A percentile compares a stretch with the other conserved stretches of the same genome.
phyloP scores from a whole-genome alignment of 1,284 basidiomycete species.

The Stereum hirsutum region DNA sequence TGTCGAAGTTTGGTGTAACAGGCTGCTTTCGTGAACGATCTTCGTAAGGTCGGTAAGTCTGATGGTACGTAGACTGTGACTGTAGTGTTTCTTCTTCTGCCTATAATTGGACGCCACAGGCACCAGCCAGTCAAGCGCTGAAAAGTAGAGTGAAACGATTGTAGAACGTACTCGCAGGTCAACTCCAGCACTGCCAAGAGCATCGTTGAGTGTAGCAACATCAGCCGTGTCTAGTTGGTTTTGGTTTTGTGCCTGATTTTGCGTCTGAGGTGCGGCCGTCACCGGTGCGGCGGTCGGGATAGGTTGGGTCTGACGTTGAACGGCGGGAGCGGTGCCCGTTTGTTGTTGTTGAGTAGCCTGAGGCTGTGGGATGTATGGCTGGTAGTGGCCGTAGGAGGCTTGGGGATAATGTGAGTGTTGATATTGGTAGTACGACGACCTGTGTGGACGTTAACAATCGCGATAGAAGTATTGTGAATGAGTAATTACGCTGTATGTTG shows the following conservation, averaged over 20 bases:
- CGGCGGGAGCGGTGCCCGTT: conserved; percentile 16
- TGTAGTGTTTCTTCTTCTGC: conserved; percentile 76
- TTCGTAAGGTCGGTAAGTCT: conserved; percentile 51
- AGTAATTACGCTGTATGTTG: conserved; percentile 36
- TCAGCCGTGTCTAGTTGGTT: conserved; percentile 49
- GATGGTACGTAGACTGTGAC: conserved; percentile 50
- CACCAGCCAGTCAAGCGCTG: conserved; percentile 1
- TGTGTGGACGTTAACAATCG: conserved; percentile 13
- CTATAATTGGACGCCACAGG: conserved; percentile 23
- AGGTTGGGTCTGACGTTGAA: conserved; percentile 10
- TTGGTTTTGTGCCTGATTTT: conserved; percentile 9
- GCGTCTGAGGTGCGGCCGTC: conserved; percentile 11
- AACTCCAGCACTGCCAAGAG: conserved; percentile 74
- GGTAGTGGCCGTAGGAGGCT: conserved; percentile 14
- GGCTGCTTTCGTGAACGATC: conserved; percentile 71
- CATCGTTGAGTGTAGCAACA: conserved; percentile 71
- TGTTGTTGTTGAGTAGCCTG: conserved; percentile 12
- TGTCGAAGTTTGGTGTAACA: conserved; percentile 52
- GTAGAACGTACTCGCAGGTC: conserved; percentile 53
- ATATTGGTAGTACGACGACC: conserved; percentile 35
- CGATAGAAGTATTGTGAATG: not conserved
- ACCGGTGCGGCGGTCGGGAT: conserved; percentile 9
- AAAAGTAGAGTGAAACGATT: not conserved
- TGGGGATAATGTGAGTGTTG: conserved; percentile 17
- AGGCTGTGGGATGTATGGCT: conserved; percentile 13